Conservation (phyloP, 176 grass and related monocot genomes). For the Eleusine indica region DNA sequence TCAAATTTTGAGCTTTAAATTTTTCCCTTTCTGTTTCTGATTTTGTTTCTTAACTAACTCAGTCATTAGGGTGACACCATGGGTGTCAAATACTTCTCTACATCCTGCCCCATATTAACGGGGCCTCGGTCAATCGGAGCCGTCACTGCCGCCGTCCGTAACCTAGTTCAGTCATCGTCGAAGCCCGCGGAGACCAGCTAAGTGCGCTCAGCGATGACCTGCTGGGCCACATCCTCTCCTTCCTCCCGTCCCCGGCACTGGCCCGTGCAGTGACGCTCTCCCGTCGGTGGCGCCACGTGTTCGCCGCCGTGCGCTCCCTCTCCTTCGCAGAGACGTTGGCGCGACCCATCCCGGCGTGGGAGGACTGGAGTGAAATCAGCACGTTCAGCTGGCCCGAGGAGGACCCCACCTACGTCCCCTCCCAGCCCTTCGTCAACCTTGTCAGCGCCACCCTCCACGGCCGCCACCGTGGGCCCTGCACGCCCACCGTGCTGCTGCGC, state of each 20-base stretch:
- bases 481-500: neutral
- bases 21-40: no score
- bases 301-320: slow-evolving; percentile 5
- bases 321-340: neutral
- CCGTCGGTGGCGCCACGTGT: neutral
- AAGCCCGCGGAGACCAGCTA: neutral
- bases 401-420: neutral
- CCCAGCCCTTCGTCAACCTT: neutral
- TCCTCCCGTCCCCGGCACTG: neutral
- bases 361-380: no score
- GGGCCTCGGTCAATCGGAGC: no score
- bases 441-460: slow-evolving; percentile 14
- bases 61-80: no score
- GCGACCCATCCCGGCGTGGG: neutral
- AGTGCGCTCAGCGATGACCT: neutral
- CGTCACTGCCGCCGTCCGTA: no score
- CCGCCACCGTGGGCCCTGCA: neutral
- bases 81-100: no score
- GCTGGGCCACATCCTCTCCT: slow-evolving; percentile 25
- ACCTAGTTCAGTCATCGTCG: neutral
- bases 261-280: neutral
- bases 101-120: no score
- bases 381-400: accelerated
- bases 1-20: no score
- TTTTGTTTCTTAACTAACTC: no score